Evolutionary conservation across 2,329 filamentous ascomycete genomes (phyloP).

Genomic region (Colletotrichum caudatum): DNA sequence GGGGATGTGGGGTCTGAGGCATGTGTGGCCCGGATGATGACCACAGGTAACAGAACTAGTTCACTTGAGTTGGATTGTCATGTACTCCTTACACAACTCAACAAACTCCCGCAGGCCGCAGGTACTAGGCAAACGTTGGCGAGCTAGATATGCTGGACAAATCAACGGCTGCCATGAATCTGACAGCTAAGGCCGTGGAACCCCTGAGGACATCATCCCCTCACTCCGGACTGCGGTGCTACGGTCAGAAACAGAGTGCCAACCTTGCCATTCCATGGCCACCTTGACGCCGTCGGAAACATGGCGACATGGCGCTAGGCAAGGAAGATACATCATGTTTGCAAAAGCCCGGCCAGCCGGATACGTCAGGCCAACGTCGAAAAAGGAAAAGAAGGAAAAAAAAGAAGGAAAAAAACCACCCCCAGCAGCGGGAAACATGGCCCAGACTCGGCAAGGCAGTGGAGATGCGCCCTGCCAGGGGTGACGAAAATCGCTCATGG

Average conservation of each 20-base stretch:
- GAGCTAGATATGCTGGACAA: constrained; percentile 28
- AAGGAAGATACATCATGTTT: constrained; percentile 3
- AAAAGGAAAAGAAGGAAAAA: background rate
- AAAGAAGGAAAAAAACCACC: too few species aligned
- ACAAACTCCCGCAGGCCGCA: constrained; percentile 19
- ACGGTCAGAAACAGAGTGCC: constrained; percentile 27
- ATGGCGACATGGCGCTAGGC: background rate
- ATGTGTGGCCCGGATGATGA: background rate
- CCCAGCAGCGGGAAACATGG: constrained; percentile 27
- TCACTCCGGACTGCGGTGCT: constrained; percentile 17
- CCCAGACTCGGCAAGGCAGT: constrained; percentile 25
- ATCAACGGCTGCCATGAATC: constrained; percentile 37
- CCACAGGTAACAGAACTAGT: background rate
- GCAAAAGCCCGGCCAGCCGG: background rate
- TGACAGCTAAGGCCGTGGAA: constrained; percentile 37
- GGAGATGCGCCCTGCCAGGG: constrained; percentile 25
- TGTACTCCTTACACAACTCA: background rate
- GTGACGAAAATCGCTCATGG: constrained; percentile 39
- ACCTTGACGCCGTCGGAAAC: constrained; percentile 10
- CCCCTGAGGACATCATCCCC: constrained; percentile 9
- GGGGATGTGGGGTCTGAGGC: background rate
- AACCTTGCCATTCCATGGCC: constrained; percentile 4
- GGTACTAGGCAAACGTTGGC: constrained; percentile 6
- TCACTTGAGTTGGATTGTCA: background rate
- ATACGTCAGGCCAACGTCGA: constrained; percentile 9